Conservation (phyloP, 768 basidiomycete genomes). For the Tricholoma sp. region DNA sequence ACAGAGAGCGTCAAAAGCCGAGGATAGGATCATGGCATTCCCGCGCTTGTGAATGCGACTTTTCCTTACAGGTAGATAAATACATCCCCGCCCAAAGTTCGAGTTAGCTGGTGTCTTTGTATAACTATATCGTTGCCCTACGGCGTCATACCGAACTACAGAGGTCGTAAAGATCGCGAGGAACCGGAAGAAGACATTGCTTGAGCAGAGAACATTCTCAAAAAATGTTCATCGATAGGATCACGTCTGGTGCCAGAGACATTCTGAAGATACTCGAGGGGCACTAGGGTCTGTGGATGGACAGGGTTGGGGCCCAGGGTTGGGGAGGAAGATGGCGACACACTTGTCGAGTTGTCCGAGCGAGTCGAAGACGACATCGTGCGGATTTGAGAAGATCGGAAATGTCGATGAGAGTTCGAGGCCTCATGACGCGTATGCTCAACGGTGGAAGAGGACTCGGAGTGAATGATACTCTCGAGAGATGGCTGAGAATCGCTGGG, state of each 20-base stretch:
- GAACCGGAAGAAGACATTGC: background rate
- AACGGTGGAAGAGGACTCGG: conserved; percentile 19
- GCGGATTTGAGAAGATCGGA: conserved; percentile 22
- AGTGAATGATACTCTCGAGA: conserved; percentile 20
- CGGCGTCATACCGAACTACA: background rate
- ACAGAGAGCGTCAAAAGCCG: too few species aligned
- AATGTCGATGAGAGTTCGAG: conserved; percentile 16
- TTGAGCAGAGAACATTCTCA: conserved; percentile 45
- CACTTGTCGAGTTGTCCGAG: conserved; percentile 29
- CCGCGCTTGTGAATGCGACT: background rate
- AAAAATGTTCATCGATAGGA: conserved; percentile 58
- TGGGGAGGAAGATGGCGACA: conserved; percentile 36
- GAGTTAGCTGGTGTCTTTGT: background rate
- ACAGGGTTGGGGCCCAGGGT: conserved; percentile 23
- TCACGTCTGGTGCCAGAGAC: conserved; percentile 52
- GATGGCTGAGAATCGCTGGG: conserved; percentile 27
- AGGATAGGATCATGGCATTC: background rate
- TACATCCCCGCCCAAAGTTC: background rate
- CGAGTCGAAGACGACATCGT: conserved; percentile 21
- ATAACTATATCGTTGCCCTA: too few species aligned
- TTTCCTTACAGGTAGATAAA: background rate
- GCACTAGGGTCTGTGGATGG: conserved; percentile 42
- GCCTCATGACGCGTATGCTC: conserved; percentile 15
- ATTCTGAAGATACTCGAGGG: conserved; percentile 56
- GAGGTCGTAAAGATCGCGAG: background rate